A percentile compares a stretch with the other conserved stretches of the same genome.
Evolutionary conservation across 306 rosid genomes (phyloP).

Genomic region (Medicago arabica): DNA sequence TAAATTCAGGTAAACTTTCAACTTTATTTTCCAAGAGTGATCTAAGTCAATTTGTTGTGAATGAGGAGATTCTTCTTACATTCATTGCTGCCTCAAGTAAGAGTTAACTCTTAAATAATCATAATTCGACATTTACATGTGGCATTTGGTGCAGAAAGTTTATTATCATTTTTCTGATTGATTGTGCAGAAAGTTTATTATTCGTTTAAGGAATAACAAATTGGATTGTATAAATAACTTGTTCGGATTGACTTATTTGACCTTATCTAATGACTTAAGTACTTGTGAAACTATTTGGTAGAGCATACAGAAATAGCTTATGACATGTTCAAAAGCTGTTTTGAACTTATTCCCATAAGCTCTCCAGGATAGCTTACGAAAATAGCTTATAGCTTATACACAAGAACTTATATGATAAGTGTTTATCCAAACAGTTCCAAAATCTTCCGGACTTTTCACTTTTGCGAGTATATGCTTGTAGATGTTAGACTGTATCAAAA

Average conservation of each 20-base stretch:
- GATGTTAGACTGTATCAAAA: background rate
- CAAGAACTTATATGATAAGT: background rate
- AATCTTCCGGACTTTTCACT: background rate
- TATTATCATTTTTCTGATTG: background rate
- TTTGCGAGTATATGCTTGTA: background rate
- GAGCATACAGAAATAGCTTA: too few species aligned
- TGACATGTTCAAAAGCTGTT: too few species aligned
- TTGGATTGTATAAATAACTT: background rate
- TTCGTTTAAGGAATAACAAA: background rate
- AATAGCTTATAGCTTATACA: background rate
- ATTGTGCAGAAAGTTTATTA: too few species aligned
- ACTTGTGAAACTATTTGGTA: too few species aligned
- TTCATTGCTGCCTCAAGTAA: slow-evolving; percentile 80
- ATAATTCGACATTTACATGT: slow-evolving; percentile 12
- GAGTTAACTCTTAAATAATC: slow-evolving; percentile 40
- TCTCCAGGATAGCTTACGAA: background rate
- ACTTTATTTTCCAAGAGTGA: slow-evolving; percentile 54
- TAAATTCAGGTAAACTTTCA: slow-evolving; percentile 58
- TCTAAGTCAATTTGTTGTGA: slow-evolving; percentile 60
- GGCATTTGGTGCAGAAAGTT: slow-evolving; percentile 7
- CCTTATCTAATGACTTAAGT: too few species aligned
- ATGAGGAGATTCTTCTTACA: slow-evolving; percentile 77
- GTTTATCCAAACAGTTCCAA: background rate
- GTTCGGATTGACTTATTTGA: background rate
- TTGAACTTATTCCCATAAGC: too few species aligned